Base-by-base conservation (phyloP, 139 green algal genomes). In the Volvox africanus region DNA sequence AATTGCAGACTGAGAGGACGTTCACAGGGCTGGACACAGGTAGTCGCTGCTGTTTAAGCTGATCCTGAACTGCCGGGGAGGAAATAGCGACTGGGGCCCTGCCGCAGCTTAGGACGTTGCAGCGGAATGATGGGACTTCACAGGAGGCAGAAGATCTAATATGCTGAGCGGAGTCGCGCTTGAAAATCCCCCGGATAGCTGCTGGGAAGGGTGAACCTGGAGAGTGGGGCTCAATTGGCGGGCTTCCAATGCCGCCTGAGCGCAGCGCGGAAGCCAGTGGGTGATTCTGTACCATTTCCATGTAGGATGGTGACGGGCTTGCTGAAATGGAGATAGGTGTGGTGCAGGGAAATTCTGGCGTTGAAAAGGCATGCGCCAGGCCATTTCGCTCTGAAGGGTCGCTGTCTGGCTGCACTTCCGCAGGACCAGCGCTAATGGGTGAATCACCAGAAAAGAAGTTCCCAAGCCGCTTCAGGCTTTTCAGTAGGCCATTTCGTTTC, bases 401-500 rank as follows among this genome's bases (percentile, higher is more conserved):
- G 80, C 28, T 44, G 50, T 86, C 50, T 26, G 50, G n/a, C 9
- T 24, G 50, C 5, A 71, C 50, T 50, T 71, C 50, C 26, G 6
- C 80, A 50, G 50, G 11, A 28, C 24, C 50, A 71, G n/a, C 28
- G 80, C 50, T 71, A 1, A 37, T 24, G 9, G 50, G 22, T 44
- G 80, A 86, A n/a, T 73, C 50, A 26, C 80, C 80, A 86, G 80
- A 73, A 55, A 86, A 73, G 50, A 86, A 17, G 22, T 1, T 86
- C 0, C 50, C 50, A 73, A 86, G 55, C 3, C 80, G 20, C 80
- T 86, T 86, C 19, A 86, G 37, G 50, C 50, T 44, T 26, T 86
- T 86, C 24, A 86, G 55, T 18, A 86, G 24, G 80, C 50, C 26
- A 18, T 30, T 44, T 6, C 20, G 55, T 44, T 86, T 86, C 24